phyloP scores from a whole-genome alignment of 2,329 filamentous ascomycete genomes.

The Cadophora sp. region DNA sequence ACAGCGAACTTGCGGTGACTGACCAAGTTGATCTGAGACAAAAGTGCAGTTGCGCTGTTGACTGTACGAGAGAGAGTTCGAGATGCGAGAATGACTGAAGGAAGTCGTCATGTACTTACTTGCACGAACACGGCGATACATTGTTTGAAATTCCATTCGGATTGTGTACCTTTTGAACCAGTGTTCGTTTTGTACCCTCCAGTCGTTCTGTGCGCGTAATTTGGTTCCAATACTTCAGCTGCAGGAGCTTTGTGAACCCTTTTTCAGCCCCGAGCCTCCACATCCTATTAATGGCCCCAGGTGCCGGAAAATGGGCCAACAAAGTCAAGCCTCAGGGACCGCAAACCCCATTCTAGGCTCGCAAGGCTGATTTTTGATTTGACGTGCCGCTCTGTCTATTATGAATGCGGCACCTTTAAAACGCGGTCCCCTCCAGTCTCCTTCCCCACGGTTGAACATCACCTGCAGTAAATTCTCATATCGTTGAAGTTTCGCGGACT shows the following conservation, averaged over 20 bases:
- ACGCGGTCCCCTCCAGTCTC: too few relatives aligned
- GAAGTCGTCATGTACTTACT: background rate
- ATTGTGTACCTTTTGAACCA: background rate
- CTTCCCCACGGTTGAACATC: background rate
- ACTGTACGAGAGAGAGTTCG: background rate
- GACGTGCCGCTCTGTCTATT: background rate
- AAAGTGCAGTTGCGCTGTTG: background rate
- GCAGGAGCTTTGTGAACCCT: background rate
- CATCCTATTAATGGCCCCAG: constrained; percentile 10
- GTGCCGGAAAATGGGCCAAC: constrained; percentile 1
- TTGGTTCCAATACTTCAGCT: constrained; percentile 15
- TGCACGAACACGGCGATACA: background rate
- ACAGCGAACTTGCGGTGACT: constrained; percentile 14
- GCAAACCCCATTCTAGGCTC: constrained; percentile 1
- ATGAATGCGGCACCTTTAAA: constrained; percentile 4
- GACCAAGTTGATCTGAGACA: constrained; percentile 10
- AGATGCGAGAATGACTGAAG: background rate
- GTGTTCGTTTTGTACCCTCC: background rate
- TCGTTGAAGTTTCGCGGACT: background rate
- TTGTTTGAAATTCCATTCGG: background rate
- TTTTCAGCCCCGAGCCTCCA: constrained; percentile 21
- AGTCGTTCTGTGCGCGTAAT: background rate
- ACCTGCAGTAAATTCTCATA: background rate
- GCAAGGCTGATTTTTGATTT: constrained; percentile 19
- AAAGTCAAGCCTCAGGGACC: background rate